Conservation (phyloP, 768 basidiomycete species). For the Kwoniella mangroviensis region DNA sequence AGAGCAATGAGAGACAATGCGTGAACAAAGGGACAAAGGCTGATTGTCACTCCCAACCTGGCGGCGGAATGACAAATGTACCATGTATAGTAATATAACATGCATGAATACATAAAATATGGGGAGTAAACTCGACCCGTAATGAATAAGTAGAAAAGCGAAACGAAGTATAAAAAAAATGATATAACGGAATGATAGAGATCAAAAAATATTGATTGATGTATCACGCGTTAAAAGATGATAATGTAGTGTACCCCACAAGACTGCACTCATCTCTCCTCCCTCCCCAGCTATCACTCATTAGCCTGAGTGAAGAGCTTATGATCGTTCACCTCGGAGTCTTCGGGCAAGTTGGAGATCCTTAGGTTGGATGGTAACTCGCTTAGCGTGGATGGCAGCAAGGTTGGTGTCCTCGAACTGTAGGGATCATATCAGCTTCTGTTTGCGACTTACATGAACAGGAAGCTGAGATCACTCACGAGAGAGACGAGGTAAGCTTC, state of each 20-base stretch:
- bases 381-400: slow-evolving; percentile 63
- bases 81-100: neutral
- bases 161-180: slow-evolving; percentile 24
- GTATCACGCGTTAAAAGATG: slow-evolving; percentile 7
- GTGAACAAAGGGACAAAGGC: neutral
- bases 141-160: slow-evolving; percentile 15
- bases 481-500: slow-evolving; percentile 75
- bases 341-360: slow-evolving; percentile 59
- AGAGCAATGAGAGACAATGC: neutral
- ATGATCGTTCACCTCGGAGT: slow-evolving; percentile 56
- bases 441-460: too few relatives aligned
- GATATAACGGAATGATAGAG: neutral
- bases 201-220: slow-evolving; percentile 4
- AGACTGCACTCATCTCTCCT: neutral
- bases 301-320: slow-evolving; percentile 12
- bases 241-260: neutral
- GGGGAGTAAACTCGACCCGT: slow-evolving; percentile 31
- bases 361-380: slow-evolving; percentile 74
- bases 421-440: neutral
- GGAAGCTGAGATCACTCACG: neutral
- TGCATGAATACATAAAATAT: slow-evolving; percentile 14
- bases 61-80: neutral
- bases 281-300: slow-evolving; percentile 1
- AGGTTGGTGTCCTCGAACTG: slow-evolving; percentile 57
- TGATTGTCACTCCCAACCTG: neutral